A percentile compares a stretch with the other conserved stretches of the same genome.
phyloP scores from a whole-genome alignment of 179 eudicot species.

The Gypsophila paniculata region DNA sequence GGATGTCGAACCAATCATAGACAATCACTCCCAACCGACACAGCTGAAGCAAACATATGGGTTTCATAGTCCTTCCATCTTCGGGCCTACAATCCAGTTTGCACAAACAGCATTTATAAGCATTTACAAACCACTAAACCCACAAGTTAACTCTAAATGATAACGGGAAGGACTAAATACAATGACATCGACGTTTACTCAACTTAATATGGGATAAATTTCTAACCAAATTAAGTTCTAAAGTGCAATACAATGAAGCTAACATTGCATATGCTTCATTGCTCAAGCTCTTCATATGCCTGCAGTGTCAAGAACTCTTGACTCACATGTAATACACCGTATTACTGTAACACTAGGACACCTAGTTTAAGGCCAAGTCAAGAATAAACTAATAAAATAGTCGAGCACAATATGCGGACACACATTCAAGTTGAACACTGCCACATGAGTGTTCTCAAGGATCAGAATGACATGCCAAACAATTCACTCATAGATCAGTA shows the following conservation, averaged over 20 bases:
- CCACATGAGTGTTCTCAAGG: background rate
- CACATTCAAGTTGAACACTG: background rate
- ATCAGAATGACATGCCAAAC: background rate
- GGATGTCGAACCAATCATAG: slow-evolving; percentile 86
- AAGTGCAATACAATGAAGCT: background rate
- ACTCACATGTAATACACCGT: background rate
- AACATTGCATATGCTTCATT: background rate
- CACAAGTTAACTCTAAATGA: slow-evolving; percentile 4
- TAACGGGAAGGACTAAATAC: background rate
- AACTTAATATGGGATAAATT: background rate
- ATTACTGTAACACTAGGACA: background rate
- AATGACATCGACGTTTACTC: slow-evolving; percentile 8
- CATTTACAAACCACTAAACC: background rate
- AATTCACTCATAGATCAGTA: background rate
- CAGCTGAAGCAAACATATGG: slow-evolving; percentile 63
- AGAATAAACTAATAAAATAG: background rate
- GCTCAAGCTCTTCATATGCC: background rate
- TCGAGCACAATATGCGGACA: too few relatives aligned
- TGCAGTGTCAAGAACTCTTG: too few relatives aligned
- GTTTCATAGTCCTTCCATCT: slow-evolving; percentile 67
- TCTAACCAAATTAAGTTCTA: background rate
- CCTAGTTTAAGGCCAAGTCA: background rate
- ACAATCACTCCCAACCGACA: slow-evolving; percentile 67
- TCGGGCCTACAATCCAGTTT: slow-evolving; percentile 52
- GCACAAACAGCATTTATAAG: background rate